Conservation (phyloP, 2,329 filamentous ascomycete genomes). For the Ceratocystis variospora region DNA sequence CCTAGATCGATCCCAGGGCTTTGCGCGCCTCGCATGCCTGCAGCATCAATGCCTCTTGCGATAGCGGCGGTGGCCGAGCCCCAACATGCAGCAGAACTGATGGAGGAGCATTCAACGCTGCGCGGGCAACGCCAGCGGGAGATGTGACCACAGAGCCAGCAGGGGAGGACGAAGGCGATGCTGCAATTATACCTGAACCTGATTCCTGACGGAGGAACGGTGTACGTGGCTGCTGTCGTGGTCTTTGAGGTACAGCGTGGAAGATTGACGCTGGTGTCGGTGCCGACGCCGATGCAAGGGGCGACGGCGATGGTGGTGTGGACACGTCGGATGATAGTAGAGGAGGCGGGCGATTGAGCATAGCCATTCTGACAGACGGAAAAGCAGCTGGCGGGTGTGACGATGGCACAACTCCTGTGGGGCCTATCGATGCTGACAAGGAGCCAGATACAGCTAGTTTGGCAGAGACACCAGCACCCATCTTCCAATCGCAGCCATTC, state of each 20-base stretch:
- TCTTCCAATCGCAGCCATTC: background rate
- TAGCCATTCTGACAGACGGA: background rate
- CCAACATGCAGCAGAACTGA: background rate
- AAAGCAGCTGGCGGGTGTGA: background rate
- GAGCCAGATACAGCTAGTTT: background rate
- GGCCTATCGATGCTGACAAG: background rate
- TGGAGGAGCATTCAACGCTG: background rate
- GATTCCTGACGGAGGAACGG: background rate
- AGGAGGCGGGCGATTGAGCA: conserved; percentile 6
- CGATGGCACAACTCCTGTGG: background rate
- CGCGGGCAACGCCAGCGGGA: background rate
- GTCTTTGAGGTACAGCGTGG: background rate
- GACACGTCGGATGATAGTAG: background rate
- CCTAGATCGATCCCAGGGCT: conserved; percentile 11
- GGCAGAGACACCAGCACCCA: background rate
- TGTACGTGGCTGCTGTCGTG: conserved; percentile 8
- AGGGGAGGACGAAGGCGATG: background rate
- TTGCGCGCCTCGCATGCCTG: conserved; percentile 4
- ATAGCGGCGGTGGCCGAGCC: conserved; percentile 7
- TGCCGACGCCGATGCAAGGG: background rate
- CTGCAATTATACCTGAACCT: no score
- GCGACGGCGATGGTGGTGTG: background rate
- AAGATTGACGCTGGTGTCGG: background rate
- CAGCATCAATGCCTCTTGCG: conserved; percentile 10
- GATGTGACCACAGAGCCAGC: background rate